A percentile compares a stretch with the other conserved stretches of the same genome.
Conservation (phyloP, 331 rosid genomes). For the Malus hybrid region DNA sequence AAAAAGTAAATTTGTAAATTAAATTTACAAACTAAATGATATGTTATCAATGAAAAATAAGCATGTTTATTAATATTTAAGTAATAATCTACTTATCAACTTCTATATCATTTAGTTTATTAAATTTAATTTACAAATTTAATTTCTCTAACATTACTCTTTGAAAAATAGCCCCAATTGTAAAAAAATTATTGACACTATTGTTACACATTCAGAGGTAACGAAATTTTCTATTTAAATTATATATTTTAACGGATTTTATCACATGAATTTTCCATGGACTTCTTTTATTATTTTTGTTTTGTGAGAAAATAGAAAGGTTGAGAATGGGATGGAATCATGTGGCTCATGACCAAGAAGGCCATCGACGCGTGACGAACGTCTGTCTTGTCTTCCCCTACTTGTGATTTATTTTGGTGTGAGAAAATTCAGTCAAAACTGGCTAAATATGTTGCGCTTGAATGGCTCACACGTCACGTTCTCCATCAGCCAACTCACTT, state of each 20-base stretch:
- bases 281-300: not conserved
- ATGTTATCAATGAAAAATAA: fast-evolving
- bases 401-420: not conserved
- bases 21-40: fast-evolving
- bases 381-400: constrained; percentile 10
- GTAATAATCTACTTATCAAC: too few species aligned
- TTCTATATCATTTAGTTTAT: too few species aligned
- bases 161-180: too few species aligned
- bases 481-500: not conserved
- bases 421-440: constrained; percentile 8
- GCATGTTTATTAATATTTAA: too few species aligned
- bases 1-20: too few species aligned
- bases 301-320: constrained; percentile 9
- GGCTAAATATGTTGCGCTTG: constrained; percentile 29
- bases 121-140: too few species aligned
- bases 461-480: not conserved
- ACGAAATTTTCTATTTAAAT: too few species aligned
- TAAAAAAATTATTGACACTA: too few species aligned
- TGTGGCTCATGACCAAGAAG: constrained; percentile 47
- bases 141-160: too few species aligned
- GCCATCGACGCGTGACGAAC: constrained; percentile 27
- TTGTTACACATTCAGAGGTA: too few species aligned
- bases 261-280: too few species aligned
- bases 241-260: too few species aligned
- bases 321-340: constrained; percentile 42